Conservation (phyloP, 176 grass and related monocot genomes). For the Eremochloa ophiuroides region DNA sequence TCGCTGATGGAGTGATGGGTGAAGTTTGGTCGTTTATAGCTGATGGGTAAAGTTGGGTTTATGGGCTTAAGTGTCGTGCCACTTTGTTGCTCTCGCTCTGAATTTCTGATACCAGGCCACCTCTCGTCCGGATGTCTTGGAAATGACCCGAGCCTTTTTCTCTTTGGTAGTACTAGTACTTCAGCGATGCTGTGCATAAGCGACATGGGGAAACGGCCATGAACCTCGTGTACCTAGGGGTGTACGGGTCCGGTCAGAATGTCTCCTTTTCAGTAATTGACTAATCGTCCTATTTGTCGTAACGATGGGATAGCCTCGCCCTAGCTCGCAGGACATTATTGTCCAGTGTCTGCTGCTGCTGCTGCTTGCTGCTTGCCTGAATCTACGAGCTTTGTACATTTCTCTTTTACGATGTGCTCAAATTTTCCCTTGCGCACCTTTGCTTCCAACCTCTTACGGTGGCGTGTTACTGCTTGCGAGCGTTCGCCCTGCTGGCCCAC, state of each 20-base stretch:
- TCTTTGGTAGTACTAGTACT: neutral
- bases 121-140: neutral
- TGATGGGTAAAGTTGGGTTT: slow-evolving; percentile 10
- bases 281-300: neutral
- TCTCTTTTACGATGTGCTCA: neutral
- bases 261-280: neutral
- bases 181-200: neutral
- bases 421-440: neutral
- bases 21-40: neutral
- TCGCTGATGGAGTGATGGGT: neutral
- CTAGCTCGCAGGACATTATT: neutral
- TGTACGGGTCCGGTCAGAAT: neutral
- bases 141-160: neutral
- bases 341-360: neutral
- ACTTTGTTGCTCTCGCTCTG: neutral
- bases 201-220: slow-evolving; percentile 29
- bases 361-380: neutral
- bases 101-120: neutral
- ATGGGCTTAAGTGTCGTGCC: slow-evolving; percentile 17
- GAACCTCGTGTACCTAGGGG: neutral
- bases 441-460: neutral
- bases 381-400: neutral
- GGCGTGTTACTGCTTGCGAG: neutral
- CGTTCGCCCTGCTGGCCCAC: too few relatives aligned
- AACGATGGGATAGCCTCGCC: neutral